Percentiles rank a stretch among this genome's conserved stretches.
These are phyloP conservation scores for Ophiostoma fasciatum DNA, from an alignment of 2,329 filamentous ascomycete genomes.

Conservation along the genomic window DNA sequence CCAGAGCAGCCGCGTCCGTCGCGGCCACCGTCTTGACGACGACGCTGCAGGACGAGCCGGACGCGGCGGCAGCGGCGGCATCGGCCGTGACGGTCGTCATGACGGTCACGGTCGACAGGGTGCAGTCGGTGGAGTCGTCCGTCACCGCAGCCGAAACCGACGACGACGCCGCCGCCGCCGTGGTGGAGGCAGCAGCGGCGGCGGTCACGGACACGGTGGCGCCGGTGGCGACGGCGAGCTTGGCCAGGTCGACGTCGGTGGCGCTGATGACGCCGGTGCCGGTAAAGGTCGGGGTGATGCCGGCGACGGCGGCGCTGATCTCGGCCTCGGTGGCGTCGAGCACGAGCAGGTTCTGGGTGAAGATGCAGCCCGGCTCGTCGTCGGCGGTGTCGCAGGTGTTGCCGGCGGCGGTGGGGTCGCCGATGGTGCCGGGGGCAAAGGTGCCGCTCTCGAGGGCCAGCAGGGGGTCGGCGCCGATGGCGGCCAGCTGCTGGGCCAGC, in stretches of 20 bases:
- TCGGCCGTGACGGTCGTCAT: constrained; percentile 26
- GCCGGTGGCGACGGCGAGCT: constrained; percentile 1
- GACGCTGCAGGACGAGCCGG: constrained; percentile 32
- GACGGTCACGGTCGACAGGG: constrained; percentile 32
- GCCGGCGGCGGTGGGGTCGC: constrained; percentile 27
- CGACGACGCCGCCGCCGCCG: constrained; percentile 1
- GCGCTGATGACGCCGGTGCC: constrained; percentile 9
- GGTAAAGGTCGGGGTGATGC: constrained; percentile 8
- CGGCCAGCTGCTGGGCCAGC: constrained; percentile 43
- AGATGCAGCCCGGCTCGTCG: constrained; percentile 40
- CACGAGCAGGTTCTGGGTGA: constrained; percentile 37
- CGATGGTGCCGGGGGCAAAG: constrained; percentile 39
- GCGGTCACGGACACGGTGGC: background rate
- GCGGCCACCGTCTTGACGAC: constrained; percentile 41
- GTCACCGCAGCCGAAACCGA: too few species aligned
- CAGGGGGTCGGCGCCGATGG: constrained; percentile 46
- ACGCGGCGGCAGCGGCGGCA: constrained; percentile 19
- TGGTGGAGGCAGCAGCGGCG: background rate
- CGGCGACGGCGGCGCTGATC: constrained; percentile 33
- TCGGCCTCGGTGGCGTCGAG: constrained; percentile 37
- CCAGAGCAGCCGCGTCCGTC: constrained; percentile 31
- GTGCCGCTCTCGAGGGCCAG: constrained; percentile 47
- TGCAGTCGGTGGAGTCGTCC: constrained; percentile 14
- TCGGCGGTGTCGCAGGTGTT: constrained; percentile 37
- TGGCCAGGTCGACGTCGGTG: constrained; percentile 13